Percentiles rank a stretch among this genome's conserved stretches.
Conservation (phyloP, 192 early-diverging fungal genomes). For the Rhizoclosmatium sp. region DNA sequence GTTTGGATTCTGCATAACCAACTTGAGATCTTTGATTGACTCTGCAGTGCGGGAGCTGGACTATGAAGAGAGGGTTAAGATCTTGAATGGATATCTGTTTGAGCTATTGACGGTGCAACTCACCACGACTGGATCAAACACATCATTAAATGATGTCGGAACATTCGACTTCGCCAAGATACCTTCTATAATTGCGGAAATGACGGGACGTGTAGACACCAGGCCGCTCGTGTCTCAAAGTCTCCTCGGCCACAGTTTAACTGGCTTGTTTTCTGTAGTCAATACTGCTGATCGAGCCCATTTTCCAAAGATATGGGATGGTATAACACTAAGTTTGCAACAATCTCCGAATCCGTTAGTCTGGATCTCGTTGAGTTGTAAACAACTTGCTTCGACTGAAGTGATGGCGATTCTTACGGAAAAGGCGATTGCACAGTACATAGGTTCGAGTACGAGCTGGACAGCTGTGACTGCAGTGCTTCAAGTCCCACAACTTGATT, state of each 20-base stretch:
- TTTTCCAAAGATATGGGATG: slow-evolving; percentile 27
- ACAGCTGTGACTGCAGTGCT: slow-evolving; percentile 2
- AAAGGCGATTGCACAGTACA: slow-evolving; percentile 36
- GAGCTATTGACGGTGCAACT: slow-evolving; percentile 8
- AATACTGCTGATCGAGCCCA: slow-evolving; percentile 18
- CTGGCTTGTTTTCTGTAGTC: slow-evolving; percentile 20
- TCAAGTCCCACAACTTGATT: slow-evolving; percentile 44
- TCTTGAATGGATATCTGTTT: slow-evolving; percentile 23
- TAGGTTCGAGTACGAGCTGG: neutral
- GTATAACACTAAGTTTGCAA: slow-evolving; percentile 18
- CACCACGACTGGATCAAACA: too few relatives aligned
- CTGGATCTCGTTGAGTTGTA: slow-evolving; percentile 31
- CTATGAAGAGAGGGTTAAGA: neutral
- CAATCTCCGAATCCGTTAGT: slow-evolving; percentile 30
- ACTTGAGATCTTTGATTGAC: neutral
- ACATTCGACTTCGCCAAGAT: neutral
- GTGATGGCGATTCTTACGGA: slow-evolving; percentile 46
- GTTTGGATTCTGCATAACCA: slow-evolving; percentile 13
- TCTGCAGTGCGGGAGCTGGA: neutral
- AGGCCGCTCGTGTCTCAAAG: neutral
- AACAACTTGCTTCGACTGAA: slow-evolving; percentile 36
- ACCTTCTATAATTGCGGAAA: slow-evolving; percentile 8
- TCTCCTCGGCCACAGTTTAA: slow-evolving; percentile 7
- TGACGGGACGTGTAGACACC: slow-evolving; percentile 8
- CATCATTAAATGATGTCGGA: neutral